A percentile compares a stretch with the other conserved stretches of the same genome.
phyloP scores from a whole-genome alignment of 2,329 filamentous ascomycete species.

The Colletotrichum truncatum region DNA sequence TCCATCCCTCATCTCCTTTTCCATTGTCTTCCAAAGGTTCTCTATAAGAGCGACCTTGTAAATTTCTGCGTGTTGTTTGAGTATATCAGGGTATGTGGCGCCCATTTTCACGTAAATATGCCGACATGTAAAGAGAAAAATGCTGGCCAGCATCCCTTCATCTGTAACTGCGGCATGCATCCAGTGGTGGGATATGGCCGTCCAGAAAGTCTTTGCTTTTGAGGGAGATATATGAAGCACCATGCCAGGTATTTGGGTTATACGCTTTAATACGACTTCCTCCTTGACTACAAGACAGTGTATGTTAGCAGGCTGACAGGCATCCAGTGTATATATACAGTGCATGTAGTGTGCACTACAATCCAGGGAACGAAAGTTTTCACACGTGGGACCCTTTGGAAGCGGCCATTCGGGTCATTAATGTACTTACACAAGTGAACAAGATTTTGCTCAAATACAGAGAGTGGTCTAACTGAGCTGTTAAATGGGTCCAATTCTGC shows the following conservation, averaged over 20 bases:
- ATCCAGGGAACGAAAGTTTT: not conserved
- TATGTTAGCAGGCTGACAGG: not conserved
- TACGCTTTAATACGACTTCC: not conserved
- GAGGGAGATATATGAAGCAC: not conserved
- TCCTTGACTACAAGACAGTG: not conserved
- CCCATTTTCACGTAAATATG: conserved; percentile 20
- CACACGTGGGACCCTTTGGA: not conserved
- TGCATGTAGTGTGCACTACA: not conserved
- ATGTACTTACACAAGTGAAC: conserved; percentile 17
- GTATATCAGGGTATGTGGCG: not conserved
- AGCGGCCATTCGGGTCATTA: not conserved
- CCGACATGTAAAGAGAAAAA: conserved; percentile 32
- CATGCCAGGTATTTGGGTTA: conserved; percentile 16
- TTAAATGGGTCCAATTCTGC: conserved; percentile 10
- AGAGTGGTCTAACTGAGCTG: conserved; percentile 4
- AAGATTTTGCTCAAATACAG: conserved; percentile 11
- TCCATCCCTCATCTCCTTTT: conserved; percentile 1
- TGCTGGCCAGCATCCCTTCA: conserved; percentile 32
- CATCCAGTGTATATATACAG: not conserved
- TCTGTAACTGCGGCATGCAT: conserved; percentile 31
- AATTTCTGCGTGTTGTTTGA: conserved; percentile 9
- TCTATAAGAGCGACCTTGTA: conserved; percentile 32
- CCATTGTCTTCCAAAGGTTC: conserved; percentile 18
- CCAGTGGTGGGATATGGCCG: conserved; percentile 28
- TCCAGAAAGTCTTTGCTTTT: conserved; percentile 18